These are phyloP conservation scores for Ogataea hybrid DNA, from an alignment of 1,139 yeast genomes.

Conservation along the genomic window DNA sequence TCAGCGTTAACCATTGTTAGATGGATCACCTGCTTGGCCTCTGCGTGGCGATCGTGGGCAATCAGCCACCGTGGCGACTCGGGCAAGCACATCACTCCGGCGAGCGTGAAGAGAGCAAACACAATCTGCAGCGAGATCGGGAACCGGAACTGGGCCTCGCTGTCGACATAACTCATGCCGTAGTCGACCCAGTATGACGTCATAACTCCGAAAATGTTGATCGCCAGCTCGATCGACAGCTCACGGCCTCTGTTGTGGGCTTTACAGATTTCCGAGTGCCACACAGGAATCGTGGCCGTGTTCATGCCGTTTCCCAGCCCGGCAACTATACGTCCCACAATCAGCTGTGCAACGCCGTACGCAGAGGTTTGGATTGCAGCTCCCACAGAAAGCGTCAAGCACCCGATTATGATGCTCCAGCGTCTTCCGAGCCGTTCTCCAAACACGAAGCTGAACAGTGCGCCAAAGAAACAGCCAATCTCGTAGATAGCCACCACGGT, in stretches of 20 bases:
- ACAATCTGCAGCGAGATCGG: conserved; percentile 45
- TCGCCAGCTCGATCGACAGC: conserved; percentile 68
- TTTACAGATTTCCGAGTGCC: conserved; percentile 76
- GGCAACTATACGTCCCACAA: conserved; percentile 71
- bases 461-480: conserved; percentile 76
- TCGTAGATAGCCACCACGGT: conserved; percentile 73
- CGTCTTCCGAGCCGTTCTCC: conserved; percentile 72
- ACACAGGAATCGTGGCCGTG: conserved; percentile 77
- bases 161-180: conserved; percentile 51
- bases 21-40: conserved; percentile 43
- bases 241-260: conserved; percentile 70
- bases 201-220: conserved; percentile 68
- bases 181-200: conserved; percentile 77
- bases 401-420: conserved; percentile 57
- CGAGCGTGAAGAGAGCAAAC: conserved; percentile 37
- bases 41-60: conserved; percentile 44
- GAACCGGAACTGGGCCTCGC: conserved; percentile 50
- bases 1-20: conserved; percentile 37
- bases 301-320: conserved; percentile 78
- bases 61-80: conserved; percentile 80
- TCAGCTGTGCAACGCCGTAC: conserved; percentile 60
- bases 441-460: conserved; percentile 54
- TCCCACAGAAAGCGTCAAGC: conserved; percentile 59
- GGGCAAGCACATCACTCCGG: conserved; percentile 28
- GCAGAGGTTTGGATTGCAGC: conserved; percentile 60